Base-by-base conservation (phyloP, 306 rosid genomes). In the Corylus americana region DNA sequence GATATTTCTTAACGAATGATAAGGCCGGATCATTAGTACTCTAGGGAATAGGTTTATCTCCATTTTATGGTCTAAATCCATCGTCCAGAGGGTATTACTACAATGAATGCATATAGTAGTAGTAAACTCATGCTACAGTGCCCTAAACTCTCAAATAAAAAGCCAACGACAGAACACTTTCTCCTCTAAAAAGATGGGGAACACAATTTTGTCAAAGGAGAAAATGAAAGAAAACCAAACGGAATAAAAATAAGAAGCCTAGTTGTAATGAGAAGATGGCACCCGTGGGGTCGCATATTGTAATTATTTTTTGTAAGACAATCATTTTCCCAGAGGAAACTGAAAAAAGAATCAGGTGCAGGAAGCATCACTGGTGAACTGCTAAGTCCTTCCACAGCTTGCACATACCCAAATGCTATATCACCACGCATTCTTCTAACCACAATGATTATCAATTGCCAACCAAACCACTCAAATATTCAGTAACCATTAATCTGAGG, bases 401-500 rank as follows among this genome's bases (percentile, higher is more conserved):
- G 78, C 76, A 77, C 14, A 71, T 72, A 75, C 45, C 80, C 61
- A 71, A 39, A n/a, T 18, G 82, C 79, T 76, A 48, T 13, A 64
- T 74, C 80, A 72, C 80, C 80, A 54, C 78, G 80, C 73, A 77
- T 72, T 27, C 16, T 75, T 69, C 55, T 29, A 37, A 17, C 49
- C 77, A 12, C 3, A 5, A 59, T 22, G 27, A 20, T 82, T 77
- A 78, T 76, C 74, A 74, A 68, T 8, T 68, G 80, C 75, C 82
- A 76, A 76, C 76, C 62, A 50, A 77, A 75, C 37, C 63, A 68
- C 48, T 45, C 42, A 18, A 45, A 5, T 47, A 79, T 51, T 77
- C 77, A 94, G 87, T 92, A 95, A 68, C 99, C 99, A 82, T 95
- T 95, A 70, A 95, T 91, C 84, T 90, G 97, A 74, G 98, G 93